These are phyloP conservation scores for Didymella pomorum DNA, from an alignment of 2,329 filamentous ascomycete species.

Conservation along the genomic window DNA sequence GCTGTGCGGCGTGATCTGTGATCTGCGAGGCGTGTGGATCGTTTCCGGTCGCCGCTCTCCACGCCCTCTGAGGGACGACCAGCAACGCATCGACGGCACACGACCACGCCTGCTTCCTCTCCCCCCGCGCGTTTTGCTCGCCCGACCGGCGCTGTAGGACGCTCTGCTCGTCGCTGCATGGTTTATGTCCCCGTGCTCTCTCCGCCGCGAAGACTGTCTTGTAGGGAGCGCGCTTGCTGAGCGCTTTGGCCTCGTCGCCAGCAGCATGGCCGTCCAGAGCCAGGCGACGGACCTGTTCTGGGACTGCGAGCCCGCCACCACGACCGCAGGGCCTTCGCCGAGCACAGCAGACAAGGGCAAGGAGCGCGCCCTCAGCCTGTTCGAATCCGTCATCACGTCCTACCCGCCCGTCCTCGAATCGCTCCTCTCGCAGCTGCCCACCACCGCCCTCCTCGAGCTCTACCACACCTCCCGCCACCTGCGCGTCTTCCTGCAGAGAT, in stretches of 20 bases:
- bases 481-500: slow-evolving; percentile 62
- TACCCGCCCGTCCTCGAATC: slow-evolving; percentile 67
- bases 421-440: slow-evolving; percentile 65
- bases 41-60: not conserved
- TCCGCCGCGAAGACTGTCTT: slow-evolving; percentile 40
- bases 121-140: not conserved
- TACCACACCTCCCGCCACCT: slow-evolving; percentile 66
- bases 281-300: slow-evolving; percentile 26
- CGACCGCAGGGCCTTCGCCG: not conserved
- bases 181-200: slow-evolving; percentile 40
- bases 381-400: slow-evolving; percentile 64
- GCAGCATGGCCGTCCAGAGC: slow-evolving; percentile 27
- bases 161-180: slow-evolving; percentile 32
- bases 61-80: slow-evolving; percentile 1
- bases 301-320: slow-evolving; percentile 23
- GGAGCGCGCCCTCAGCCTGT: slow-evolving; percentile 46
- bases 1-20: slow-evolving; percentile 4
- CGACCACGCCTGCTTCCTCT: slow-evolving; percentile 28
- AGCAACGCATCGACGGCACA: slow-evolving; percentile 32
- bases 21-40: slow-evolving; percentile 6
- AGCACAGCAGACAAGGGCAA: not conserved
- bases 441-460: slow-evolving; percentile 63
- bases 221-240: slow-evolving; percentile 36
- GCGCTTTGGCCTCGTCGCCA: slow-evolving; percentile 23
- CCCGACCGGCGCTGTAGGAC: not conserved